Base-by-base conservation (phyloP, 2,329 filamentous ascomycete species). In the Fusarium sterilihyphosum region DNA sequence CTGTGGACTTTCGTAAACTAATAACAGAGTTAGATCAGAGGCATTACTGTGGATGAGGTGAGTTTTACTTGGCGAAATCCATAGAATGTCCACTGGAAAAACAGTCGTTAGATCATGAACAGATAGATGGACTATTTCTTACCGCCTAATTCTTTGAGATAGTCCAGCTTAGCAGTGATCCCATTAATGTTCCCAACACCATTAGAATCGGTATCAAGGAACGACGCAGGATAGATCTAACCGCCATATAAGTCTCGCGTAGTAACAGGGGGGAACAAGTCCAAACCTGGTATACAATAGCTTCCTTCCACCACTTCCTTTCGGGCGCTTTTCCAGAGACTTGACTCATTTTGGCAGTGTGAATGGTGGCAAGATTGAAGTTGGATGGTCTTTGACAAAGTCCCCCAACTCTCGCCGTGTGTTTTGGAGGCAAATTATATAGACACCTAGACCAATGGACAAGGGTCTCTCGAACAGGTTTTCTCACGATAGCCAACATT, bases 151-250 rank as follows among this genome's bases (percentile, higher is more conserved):
- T 53, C 31, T n/a, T 64, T 50, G 5, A 77, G 61, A 31, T 89
- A 89, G 73, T 88, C 86, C 11, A 89, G 78, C 75, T 88, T 86
- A 60, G 83, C 83, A 16, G 88, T 85, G 73, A 89, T 87, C 18
- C 88, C 87, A 2, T 82, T 83, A 9, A 90, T 81, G 69, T 89
- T 87, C 12, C 87, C 87, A 35, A 88, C 75, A 3, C 87, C 87
- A 75, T 89, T 86, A 41, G 84, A 85, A 58, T 88, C 88, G 65
- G 84, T 85, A 75, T 89, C 88, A 49, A 86, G 85, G 81, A 89
- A 90, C 22, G 84, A 86, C n/a, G 88, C 84, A 2, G 87, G 87
- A 75, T 89, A 90, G 71, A 90, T 88, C 76, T 90, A 8, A 6
- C 6, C 3, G 1, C 4, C 4, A 4, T n/a, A 8, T 31, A 5